Evolutionary conservation across 2,329 filamentous ascomycete species (phyloP).

Genomic region (Elsinoe arachidis): DNA sequence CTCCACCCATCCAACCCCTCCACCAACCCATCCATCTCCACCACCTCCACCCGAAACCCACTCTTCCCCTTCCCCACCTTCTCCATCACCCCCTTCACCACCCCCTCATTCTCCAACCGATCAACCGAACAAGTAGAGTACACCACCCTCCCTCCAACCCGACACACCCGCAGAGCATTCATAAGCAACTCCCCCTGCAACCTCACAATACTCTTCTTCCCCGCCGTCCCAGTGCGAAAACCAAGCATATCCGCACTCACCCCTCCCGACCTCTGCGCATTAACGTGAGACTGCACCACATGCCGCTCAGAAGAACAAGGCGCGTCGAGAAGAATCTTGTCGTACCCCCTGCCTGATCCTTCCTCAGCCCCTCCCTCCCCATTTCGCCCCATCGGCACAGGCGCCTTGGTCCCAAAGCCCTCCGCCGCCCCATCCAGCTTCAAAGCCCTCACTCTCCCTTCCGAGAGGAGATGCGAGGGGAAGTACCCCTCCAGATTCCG

Average conservation of each 20-base stretch:
- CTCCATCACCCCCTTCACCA: constrained; percentile 29
- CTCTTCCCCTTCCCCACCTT: constrained; percentile 32
- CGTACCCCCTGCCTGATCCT: constrained; percentile 25
- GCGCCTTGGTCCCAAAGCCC: constrained; percentile 16
- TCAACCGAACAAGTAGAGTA: constrained; percentile 37
- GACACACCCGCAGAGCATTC: constrained; percentile 30
- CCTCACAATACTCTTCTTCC: constrained; percentile 32
- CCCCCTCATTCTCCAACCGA: constrained; percentile 34
- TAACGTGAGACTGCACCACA: constrained; percentile 30
- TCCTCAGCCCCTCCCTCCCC: not conserved
- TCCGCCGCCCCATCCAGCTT: constrained; percentile 18
- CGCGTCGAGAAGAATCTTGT: constrained; percentile 35
- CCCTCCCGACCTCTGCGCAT: constrained; percentile 23
- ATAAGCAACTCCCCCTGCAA: constrained; percentile 29
- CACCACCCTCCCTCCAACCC: constrained; percentile 30
- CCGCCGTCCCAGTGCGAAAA: constrained; percentile 19
- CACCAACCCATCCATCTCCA: constrained; percentile 18
- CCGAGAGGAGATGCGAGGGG: constrained; percentile 18
- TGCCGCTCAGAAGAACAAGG: constrained; percentile 36
- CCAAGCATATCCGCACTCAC: not conserved
- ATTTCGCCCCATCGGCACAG: constrained; percentile 22
- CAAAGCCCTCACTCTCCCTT: constrained; percentile 18
- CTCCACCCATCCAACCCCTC: constrained; percentile 20
- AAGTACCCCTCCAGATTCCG: constrained; percentile 22
- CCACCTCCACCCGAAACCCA: constrained; percentile 28